Conservation (phyloP, 1,284 basidiomycete genomes). For the Porodaedalea pini region DNA sequence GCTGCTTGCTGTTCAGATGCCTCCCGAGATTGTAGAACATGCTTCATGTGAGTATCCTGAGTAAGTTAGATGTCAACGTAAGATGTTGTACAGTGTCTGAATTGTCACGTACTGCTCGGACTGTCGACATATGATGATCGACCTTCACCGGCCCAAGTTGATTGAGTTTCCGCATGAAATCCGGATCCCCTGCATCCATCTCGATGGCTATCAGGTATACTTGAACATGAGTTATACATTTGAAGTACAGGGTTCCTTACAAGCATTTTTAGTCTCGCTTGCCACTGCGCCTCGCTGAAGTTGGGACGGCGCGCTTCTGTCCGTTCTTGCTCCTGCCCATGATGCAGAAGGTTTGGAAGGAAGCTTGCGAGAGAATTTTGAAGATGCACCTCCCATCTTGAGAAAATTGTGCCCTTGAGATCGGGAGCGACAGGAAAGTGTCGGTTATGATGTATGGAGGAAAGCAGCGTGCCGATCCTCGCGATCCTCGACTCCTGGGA, state of each 20-base stretch:
- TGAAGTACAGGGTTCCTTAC: constrained; percentile 29
- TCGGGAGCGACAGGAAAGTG: too few species aligned
- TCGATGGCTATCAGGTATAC: constrained; percentile 49
- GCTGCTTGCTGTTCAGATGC: constrained; percentile 44
- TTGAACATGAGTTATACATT: not conserved
- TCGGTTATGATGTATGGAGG: too few species aligned
- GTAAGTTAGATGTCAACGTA: not conserved
- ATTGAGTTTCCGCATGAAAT: constrained; percentile 70
- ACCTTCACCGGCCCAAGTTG: constrained; percentile 71
- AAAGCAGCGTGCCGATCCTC: too few species aligned
- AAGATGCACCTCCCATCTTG: constrained; percentile 65
- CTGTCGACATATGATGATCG: constrained; percentile 57
- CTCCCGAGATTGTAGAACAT: constrained; percentile 48
- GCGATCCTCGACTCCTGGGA: too few species aligned
- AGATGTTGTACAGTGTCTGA: not conserved
- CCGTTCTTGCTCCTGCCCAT: constrained; percentile 52
- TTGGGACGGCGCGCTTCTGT: constrained; percentile 24
- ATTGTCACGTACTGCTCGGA: constrained; percentile 47
- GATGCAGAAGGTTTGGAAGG: constrained; percentile 48
- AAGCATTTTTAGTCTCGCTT: constrained; percentile 52
- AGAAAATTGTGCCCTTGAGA: too few species aligned
- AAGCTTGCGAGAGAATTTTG: constrained; percentile 64
- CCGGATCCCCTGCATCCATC: constrained; percentile 68
- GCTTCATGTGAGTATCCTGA: constrained; percentile 32
- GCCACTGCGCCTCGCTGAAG: constrained; percentile 31